Base-by-base conservation (phyloP, 257 asterid species). In the Handroanthus guayacan region DNA sequence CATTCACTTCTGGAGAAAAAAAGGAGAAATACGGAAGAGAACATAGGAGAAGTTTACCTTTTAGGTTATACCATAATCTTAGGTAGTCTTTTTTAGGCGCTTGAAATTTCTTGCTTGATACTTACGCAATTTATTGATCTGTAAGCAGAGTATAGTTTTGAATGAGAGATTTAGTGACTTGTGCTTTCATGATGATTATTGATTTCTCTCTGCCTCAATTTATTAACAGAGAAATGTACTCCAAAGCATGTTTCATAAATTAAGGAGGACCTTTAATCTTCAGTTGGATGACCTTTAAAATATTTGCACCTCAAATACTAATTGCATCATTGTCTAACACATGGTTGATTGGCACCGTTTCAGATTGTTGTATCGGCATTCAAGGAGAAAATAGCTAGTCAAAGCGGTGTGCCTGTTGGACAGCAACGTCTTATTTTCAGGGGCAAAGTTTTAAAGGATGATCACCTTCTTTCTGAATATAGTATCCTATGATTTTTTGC, bases 371-470 rank as follows among this genome's bases (percentile, higher is more conserved):
- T 92, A 67, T 89, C 91, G 48, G 88, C 84, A 43, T 89, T 92
- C 82, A 92, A 92, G 87, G 97, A 89, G 87, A 90, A 87, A 81
- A 82, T 92, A 81, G 87, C 97, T 47, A 50, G 82, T 80, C 82
- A 86, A 85, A 81, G 72, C 66, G 92, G 96, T 65, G 89, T 90
- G 62, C 97, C 97, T n/a, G 92, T 88, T 79, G 92, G 74, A 82
- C 97, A 84, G 82, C 98, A 92, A 64, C 94, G 97, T 10, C 91
- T 92, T 48, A 92, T 90, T 83, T 92, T 89, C 75, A 86, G 94
- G 85, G 97, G 97, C 87, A 92, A 89, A 85, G 97, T 91, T 82
- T 82, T 92, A 90, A 86, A 89, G 83, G 96, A 90, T 79, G 86
- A 87, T 57, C 90, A 84, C 78, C 86, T 64, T 86, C 94, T 92